Conservation (phyloP, 495 filamentous ascomycete species). For the Xylaria curta region DNA sequence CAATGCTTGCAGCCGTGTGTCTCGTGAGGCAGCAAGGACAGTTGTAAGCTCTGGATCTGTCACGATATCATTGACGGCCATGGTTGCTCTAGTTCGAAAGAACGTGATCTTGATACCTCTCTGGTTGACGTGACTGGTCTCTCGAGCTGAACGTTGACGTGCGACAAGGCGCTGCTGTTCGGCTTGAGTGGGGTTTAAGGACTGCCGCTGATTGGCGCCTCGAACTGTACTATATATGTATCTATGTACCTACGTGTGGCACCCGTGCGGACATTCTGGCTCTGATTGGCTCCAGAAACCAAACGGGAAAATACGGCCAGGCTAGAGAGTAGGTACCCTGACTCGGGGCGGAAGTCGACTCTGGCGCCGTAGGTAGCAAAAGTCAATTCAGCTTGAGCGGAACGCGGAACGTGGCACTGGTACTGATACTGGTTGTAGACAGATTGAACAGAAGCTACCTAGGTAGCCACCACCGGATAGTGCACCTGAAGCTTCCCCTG, state of each 20-base stretch:
- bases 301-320: not conserved
- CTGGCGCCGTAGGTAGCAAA: not conserved
- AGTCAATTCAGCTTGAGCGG: not conserved
- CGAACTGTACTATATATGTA: no score
- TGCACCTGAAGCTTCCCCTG: no score
- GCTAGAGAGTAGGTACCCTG: not conserved
- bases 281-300: constrained; percentile 3
- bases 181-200: not conserved
- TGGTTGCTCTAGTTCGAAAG: constrained; percentile 27
- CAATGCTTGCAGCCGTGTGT: constrained; percentile 75
- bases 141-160: not conserved
- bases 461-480: no score
- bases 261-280: not conserved
- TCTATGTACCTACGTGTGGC: no score
- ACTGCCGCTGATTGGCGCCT: not conserved
- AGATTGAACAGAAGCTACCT: no score
- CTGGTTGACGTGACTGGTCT: not conserved
- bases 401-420: no score
- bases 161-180: not conserved
- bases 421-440: no score
- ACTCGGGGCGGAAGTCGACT: not conserved
- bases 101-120: not conserved
- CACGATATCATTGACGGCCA: constrained; percentile 64
- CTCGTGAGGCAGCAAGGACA: constrained; percentile 73
- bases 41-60: constrained; percentile 71